Percentiles rank a stretch among this genome's conserved stretches.
phyloP scores from a whole-genome alignment of 768 basidiomycete species.

The Boletus rex-veris region DNA sequence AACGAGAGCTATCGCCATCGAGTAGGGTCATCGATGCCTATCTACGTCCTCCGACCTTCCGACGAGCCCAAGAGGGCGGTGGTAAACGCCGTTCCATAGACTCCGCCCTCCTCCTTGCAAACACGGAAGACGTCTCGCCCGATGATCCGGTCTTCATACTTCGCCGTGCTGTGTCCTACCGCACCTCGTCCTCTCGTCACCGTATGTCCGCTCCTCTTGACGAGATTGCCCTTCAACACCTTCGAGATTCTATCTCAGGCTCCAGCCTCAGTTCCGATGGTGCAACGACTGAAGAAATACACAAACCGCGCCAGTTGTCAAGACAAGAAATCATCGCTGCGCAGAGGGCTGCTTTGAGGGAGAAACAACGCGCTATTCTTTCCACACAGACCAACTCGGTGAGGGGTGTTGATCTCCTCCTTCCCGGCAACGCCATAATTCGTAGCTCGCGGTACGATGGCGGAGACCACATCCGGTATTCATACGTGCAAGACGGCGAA shows the following conservation, averaged over 20 bases:
- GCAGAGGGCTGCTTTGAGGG: slow-evolving; percentile 81
- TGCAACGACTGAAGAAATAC: slow-evolving; percentile 28
- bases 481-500: slow-evolving; percentile 91
- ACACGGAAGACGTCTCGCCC: slow-evolving; percentile 66
- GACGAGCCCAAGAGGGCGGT: slow-evolving; percentile 46
- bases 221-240: slow-evolving; percentile 73
- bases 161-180: slow-evolving; percentile 75
- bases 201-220: slow-evolving; percentile 76
- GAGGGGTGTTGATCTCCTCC: slow-evolving; percentile 83
- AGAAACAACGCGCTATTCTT: slow-evolving; percentile 82
- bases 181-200: slow-evolving; percentile 64
- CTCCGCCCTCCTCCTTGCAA: slow-evolving; percentile 66
- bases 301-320: slow-evolving; percentile 45
- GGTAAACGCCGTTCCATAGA: slow-evolving; percentile 88
- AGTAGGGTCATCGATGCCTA: slow-evolving; percentile 85
- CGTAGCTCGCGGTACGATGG: slow-evolving; percentile 76
- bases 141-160: slow-evolving; percentile 91
- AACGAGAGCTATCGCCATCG: slow-evolving; percentile 74
- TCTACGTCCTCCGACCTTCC: slow-evolving; percentile 66
- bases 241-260: slow-evolving; percentile 58
- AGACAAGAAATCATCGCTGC: slow-evolving; percentile 91
- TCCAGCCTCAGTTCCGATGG: slow-evolving; percentile 57
- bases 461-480: slow-evolving; percentile 82
- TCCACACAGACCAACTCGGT: slow-evolving; percentile 81
- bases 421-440: slow-evolving; percentile 81